Conservation (phyloP, 2,329 filamentous ascomycete genomes). For the Pseudogymnoascus sp. region DNA sequence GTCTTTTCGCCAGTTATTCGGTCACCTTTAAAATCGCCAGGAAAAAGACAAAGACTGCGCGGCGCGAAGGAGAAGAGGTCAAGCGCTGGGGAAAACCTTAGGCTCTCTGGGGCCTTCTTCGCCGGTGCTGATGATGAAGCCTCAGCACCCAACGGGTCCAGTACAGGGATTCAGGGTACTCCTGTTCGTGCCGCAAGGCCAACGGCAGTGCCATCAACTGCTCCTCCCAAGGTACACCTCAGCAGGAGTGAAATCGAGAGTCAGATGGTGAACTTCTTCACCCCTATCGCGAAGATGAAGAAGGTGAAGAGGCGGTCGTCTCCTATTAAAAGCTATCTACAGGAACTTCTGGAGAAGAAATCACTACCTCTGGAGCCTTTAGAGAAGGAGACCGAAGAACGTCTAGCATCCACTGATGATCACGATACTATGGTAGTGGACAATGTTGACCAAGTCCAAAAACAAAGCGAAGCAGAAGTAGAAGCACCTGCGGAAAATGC, state of each 20-base stretch:
- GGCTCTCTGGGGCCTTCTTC: constrained; percentile 6
- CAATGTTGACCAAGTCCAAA: not conserved
- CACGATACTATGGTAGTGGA: not conserved
- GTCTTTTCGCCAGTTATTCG: not conserved
- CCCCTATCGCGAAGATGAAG: constrained; percentile 7
- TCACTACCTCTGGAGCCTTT: not conserved
- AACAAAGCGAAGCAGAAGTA: not conserved
- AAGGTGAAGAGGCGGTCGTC: constrained; percentile 4
- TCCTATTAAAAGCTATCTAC: constrained; percentile 13
- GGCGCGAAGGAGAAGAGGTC: not conserved
- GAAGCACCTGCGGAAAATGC: not conserved
- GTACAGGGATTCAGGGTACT: not conserved
- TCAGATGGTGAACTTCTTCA: constrained; percentile 8
- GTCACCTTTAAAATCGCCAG: not conserved
- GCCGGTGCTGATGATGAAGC: not conserved
- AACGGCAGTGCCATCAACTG: not conserved
- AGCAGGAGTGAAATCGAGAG: constrained; percentile 2
- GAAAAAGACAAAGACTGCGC: not conserved
- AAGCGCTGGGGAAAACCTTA: not conserved
- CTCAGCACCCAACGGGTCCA: not conserved
- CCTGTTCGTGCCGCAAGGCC: not conserved
- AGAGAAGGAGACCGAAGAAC: not conserved
- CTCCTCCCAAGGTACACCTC: constrained; percentile 6
- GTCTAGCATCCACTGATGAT: not conserved
- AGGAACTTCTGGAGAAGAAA: constrained; percentile 1